Percentiles rank a stretch among this genome's conserved stretches.
These are phyloP conservation scores for Fomitopsis betulina DNA, from an alignment of 1,284 basidiomycete species.

Conservation along the genomic window DNA sequence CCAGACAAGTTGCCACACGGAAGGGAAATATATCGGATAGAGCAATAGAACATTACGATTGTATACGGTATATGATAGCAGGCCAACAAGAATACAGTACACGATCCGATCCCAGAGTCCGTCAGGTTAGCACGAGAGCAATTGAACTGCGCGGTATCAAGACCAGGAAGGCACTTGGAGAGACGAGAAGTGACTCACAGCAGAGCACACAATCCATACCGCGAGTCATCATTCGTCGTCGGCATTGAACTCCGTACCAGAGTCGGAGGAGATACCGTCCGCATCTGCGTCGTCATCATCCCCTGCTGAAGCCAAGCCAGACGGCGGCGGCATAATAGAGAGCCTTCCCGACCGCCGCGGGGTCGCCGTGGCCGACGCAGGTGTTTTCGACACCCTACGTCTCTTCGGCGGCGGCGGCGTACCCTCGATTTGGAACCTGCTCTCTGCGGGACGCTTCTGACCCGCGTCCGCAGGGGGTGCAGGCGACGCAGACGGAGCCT, in stretches of 20 bases:
- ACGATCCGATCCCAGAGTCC: background rate
- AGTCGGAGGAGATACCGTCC: background rate
- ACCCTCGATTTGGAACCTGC: background rate
- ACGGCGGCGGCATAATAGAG: background rate
- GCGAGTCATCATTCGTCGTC: background rate
- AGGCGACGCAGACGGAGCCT: background rate
- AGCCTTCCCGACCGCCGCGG: background rate
- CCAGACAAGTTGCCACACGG: no score
- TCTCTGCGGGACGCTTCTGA: background rate
- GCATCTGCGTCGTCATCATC: background rate
- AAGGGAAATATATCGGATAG: no score
- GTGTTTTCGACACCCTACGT: background rate
- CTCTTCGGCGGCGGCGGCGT: background rate
- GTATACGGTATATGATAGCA: background rate
- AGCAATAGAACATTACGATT: background rate
- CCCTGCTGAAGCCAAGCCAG: background rate
- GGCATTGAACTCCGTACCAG: background rate
- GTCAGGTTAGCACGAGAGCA: background rate
- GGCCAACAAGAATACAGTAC: background rate
- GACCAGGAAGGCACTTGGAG: background rate
- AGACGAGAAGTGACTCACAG: background rate
- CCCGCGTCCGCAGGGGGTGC: conserved; percentile 1
- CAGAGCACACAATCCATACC: background rate
- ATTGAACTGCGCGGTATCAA: background rate
- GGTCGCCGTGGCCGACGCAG: background rate